phyloP scores from a whole-genome alignment of 257 asterid genomes.

The Penstemon davidsonii region DNA sequence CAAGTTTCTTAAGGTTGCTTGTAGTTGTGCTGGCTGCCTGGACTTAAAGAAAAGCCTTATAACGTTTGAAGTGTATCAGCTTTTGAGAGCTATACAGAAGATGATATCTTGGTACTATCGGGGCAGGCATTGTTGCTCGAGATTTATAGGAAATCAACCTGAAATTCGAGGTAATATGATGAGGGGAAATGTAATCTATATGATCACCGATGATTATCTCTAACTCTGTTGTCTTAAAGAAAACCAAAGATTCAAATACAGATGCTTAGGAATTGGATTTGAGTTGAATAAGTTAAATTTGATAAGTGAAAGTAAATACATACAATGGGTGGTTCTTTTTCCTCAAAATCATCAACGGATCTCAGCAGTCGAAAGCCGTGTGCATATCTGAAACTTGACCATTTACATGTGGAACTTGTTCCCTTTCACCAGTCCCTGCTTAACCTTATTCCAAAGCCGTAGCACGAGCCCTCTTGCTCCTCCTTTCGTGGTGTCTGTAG shows the following conservation, averaged over 20 bases:
- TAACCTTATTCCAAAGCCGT: slow-evolving; percentile 42
- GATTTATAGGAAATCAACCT: slow-evolving; percentile 28
- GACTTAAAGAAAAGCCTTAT: slow-evolving; percentile 28
- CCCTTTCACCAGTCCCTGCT: slow-evolving; percentile 32
- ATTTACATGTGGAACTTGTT: slow-evolving; percentile 19
- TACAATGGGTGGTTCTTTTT: too few relatives aligned
- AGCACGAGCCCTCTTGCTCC: slow-evolving; percentile 31
- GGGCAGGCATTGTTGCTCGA: slow-evolving; percentile 46
- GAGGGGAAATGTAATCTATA: slow-evolving; percentile 21
- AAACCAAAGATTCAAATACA: too few relatives aligned
- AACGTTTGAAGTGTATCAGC: too few relatives aligned
- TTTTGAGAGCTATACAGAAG: slow-evolving; percentile 65
- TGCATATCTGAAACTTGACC: slow-evolving; percentile 13
- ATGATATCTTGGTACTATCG: slow-evolving; percentile 53
- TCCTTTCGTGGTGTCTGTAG: slow-evolving; percentile 11
- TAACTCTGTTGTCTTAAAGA: too few relatives aligned
- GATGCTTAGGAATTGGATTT: too few relatives aligned
- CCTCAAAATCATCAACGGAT: too few relatives aligned
- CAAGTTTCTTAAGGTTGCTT: slow-evolving; percentile 24
- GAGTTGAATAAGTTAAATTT: too few relatives aligned
- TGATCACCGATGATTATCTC: background rate
- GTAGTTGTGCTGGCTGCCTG: slow-evolving; percentile 23
- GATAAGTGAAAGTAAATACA: too few relatives aligned
- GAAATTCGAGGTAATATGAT: slow-evolving; percentile 17
- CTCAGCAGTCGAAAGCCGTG: too few relatives aligned